These are phyloP conservation scores for Ramaria sp. DNA, from an alignment of 768 basidiomycete genomes.

Conservation along the genomic window DNA sequence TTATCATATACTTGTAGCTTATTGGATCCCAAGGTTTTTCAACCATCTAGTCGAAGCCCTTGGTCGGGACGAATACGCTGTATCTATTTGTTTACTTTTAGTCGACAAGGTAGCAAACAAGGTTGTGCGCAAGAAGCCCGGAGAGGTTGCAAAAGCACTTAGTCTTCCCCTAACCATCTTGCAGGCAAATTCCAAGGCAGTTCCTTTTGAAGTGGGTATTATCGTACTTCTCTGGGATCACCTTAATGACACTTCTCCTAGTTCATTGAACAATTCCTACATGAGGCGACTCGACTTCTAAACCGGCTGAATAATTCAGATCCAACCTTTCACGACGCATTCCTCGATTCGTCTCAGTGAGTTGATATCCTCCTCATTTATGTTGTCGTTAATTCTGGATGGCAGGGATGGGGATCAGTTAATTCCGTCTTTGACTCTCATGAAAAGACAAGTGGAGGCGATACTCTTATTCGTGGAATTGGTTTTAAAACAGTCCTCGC, in stretches of 20 bases:
- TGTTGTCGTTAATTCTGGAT: not conserved
- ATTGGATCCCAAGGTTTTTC: slow-evolving; percentile 56
- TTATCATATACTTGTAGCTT: slow-evolving; percentile 4
- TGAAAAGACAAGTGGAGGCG: slow-evolving; percentile 54
- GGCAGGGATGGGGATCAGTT: slow-evolving; percentile 51
- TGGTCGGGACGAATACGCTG: slow-evolving; percentile 68
- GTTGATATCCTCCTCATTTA: slow-evolving; percentile 14
- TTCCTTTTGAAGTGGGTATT: slow-evolving; percentile 32
- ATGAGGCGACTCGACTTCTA: slow-evolving; percentile 54
- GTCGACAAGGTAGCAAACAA: slow-evolving; percentile 68
- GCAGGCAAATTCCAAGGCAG: slow-evolving; percentile 35
- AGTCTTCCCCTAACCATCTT: slow-evolving; percentile 57
- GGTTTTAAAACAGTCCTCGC: slow-evolving; percentile 30
- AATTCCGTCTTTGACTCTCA: slow-evolving; percentile 28
- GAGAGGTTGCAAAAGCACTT: slow-evolving; percentile 49
- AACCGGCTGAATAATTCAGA: slow-evolving; percentile 29
- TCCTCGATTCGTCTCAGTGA: slow-evolving; percentile 51
- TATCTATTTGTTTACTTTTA: slow-evolving; percentile 75
- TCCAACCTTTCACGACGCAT: slow-evolving; percentile 24
- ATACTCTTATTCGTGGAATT: slow-evolving; percentile 54
- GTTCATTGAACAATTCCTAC: slow-evolving; percentile 53
- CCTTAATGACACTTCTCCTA: slow-evolving; percentile 18
- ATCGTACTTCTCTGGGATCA: not conserved
- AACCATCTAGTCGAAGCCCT: slow-evolving; percentile 76
- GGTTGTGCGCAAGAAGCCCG: slow-evolving; percentile 46